phyloP scores from a whole-genome alignment of 2,329 filamentous ascomycete genomes.

The Colletotrichum brevisporum region DNA sequence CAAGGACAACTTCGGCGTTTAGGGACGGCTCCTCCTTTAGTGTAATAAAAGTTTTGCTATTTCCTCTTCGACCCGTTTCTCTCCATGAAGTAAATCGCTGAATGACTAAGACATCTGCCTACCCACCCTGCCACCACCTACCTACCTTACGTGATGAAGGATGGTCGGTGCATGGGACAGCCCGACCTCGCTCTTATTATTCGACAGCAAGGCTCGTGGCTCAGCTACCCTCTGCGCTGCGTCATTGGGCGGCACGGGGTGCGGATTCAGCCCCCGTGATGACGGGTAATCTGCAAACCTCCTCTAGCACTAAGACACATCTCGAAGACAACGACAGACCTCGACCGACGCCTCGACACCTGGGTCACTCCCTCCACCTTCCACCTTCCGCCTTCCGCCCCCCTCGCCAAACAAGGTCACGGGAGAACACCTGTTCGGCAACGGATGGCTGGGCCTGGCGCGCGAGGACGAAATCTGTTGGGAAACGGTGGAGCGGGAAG shows the following conservation, averaged over 20 bases:
- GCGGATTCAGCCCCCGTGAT: slow-evolving; percentile 31
- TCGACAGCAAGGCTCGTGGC: slow-evolving; percentile 57
- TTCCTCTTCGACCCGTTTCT: slow-evolving; percentile 4
- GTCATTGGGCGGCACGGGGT: slow-evolving; percentile 38
- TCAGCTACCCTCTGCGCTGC: slow-evolving; percentile 36
- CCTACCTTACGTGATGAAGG: not conserved
- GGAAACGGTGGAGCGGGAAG: slow-evolving; percentile 23
- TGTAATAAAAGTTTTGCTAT: slow-evolving; percentile 39
- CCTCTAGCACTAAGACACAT: slow-evolving; percentile 9
- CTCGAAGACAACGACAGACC: not conserved
- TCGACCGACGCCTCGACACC: not conserved
- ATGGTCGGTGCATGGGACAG: not conserved
- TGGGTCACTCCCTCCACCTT: slow-evolving; percentile 7
- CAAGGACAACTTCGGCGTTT: slow-evolving; percentile 35
- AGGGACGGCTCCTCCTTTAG: slow-evolving; percentile 19
- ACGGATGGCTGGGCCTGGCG: not conserved
- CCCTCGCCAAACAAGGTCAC: slow-evolving; percentile 22
- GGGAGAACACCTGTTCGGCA: slow-evolving; percentile 22
- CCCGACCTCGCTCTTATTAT: slow-evolving; percentile 41
- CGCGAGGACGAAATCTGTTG: slow-evolving; percentile 16
- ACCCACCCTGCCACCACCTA: not conserved
- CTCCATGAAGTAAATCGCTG: not conserved
- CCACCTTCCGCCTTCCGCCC: not conserved
- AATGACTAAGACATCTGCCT: not conserved
- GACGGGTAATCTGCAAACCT: slow-evolving; percentile 17